Conservation (phyloP, 352 stramenopile genomes). For the Phytophthora aleatoria region DNA sequence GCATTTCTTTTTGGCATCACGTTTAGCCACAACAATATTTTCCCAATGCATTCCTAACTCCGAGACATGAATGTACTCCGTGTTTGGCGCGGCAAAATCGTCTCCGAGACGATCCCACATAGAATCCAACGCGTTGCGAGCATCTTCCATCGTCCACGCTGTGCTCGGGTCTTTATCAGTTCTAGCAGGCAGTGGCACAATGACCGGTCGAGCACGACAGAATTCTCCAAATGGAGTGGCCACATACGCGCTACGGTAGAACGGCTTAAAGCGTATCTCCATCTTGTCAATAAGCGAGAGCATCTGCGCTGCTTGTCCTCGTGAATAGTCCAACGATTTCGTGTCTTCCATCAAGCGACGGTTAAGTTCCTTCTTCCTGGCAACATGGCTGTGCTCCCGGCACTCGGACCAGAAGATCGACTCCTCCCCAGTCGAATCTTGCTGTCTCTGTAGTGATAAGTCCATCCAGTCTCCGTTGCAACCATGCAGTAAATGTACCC, state of each 20-base stretch:
- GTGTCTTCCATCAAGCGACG: conserved; percentile 33
- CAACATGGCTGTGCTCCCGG: conserved; percentile 20
- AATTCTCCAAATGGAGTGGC: conserved; percentile 42
- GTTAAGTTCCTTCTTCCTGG: conserved; percentile 30
- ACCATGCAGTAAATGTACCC: conserved; percentile 36
- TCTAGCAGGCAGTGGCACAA: conserved; percentile 28
- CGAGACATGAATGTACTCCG: conserved; percentile 49
- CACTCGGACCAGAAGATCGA: conserved; percentile 27
- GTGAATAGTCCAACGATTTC: conserved; percentile 14
- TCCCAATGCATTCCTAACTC: conserved; percentile 63
- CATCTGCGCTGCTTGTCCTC: conserved; percentile 34
- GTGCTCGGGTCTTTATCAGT: conserved; percentile 2
- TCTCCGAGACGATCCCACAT: conserved; percentile 40
- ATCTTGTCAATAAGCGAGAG: conserved; percentile 37
- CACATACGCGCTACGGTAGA: conserved; percentile 33
- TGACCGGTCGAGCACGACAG: conserved; percentile 32
- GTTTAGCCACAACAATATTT: conserved; percentile 30
- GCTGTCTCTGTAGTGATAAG: conserved; percentile 26
- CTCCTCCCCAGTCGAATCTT: conserved; percentile 11
- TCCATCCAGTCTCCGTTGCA: conserved; percentile 43
- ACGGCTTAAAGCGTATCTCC: conserved; percentile 26
- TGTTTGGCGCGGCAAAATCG: conserved; percentile 33
- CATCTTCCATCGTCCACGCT: conserved; percentile 37
- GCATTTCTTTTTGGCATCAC: conserved; percentile 30
- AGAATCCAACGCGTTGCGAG: conserved; percentile 28